Conservation (phyloP, 1,284 basidiomycete genomes). For the Puccinia novopanici region DNA sequence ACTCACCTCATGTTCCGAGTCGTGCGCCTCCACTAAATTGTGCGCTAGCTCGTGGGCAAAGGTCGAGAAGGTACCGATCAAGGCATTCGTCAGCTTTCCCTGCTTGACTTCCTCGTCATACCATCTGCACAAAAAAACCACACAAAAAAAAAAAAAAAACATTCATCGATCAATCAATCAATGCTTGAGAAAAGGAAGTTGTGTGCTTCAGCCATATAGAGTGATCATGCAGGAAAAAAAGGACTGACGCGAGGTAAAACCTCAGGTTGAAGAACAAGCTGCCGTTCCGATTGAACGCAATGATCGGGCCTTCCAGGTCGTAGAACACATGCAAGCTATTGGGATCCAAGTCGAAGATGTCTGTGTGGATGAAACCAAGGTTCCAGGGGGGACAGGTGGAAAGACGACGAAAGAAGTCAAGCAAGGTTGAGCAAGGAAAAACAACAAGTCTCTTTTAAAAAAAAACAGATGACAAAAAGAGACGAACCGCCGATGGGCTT, state of each 20-base stretch:
- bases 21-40: constrained; percentile 49
- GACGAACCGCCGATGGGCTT: constrained; percentile 47
- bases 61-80: constrained; percentile 49
- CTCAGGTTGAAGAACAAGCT: constrained; percentile 83
- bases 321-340: constrained; percentile 82
- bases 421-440: not conserved
- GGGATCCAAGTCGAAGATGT: constrained; percentile 61
- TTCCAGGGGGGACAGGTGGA: too few species aligned
- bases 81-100: constrained; percentile 46
- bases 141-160: not conserved
- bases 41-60: constrained; percentile 51
- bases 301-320: constrained; percentile 75
- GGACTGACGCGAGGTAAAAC: constrained; percentile 48
- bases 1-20: constrained; percentile 49
- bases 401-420: not conserved
- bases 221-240: not conserved
- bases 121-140: constrained; percentile 24
- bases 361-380: not conserved
- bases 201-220: not conserved
- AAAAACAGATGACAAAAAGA: not conserved
- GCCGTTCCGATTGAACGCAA: constrained; percentile 90
- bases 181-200: too few species aligned
- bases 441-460: not conserved
- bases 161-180: not conserved
- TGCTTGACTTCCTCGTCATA: constrained; percentile 50